A percentile compares a stretch with the other conserved stretches of the same genome.
Evolutionary conservation across 805 yeast genomes (phyloP).

Genomic region (Alloascoidea africana): DNA sequence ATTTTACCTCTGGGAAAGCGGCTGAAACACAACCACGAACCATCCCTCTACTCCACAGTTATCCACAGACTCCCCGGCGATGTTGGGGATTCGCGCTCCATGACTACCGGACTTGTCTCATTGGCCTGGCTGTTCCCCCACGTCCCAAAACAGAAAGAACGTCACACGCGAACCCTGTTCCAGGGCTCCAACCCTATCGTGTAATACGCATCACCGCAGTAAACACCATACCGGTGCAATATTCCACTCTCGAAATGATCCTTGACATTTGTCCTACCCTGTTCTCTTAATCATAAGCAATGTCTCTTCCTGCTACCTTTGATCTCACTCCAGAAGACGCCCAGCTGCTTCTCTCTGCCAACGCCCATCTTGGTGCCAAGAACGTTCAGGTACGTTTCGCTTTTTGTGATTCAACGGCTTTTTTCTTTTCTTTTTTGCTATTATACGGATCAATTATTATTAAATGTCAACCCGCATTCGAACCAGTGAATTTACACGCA

Average conservation of each 20-base stretch:
- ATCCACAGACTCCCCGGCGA: neutral
- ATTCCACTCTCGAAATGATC: constrained; percentile 14
- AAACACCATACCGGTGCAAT: too few relatives aligned
- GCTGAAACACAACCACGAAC: too few relatives aligned
- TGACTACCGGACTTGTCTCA: neutral
- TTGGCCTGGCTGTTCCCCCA: neutral
- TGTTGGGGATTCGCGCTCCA: neutral
- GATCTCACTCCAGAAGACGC: constrained; percentile 96
- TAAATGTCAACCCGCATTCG: neutral
- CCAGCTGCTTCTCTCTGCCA: constrained; percentile 98
- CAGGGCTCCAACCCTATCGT: too few relatives aligned
- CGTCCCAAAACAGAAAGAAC: neutral
- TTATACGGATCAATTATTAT: neutral
- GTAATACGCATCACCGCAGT: too few relatives aligned
- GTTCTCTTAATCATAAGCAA: too few relatives aligned
- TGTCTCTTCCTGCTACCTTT: constrained; percentile 81
- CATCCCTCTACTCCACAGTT: too few relatives aligned
- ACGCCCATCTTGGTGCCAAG: constrained; percentile 98
- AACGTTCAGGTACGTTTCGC: constrained; percentile 84
- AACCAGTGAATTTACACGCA: neutral
- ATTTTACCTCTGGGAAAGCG: too few relatives aligned
- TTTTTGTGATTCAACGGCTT: constrained; percentile 1
- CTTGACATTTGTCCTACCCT: too few relatives aligned
- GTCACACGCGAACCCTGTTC: neutral
- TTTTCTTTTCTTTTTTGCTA: too few relatives aligned